A percentile compares a stretch with the other conserved stretches of the same genome.
Evolutionary conservation across 2,329 filamentous ascomycete species (phyloP).

Genomic region (Calcarisporium arbuscula): DNA sequence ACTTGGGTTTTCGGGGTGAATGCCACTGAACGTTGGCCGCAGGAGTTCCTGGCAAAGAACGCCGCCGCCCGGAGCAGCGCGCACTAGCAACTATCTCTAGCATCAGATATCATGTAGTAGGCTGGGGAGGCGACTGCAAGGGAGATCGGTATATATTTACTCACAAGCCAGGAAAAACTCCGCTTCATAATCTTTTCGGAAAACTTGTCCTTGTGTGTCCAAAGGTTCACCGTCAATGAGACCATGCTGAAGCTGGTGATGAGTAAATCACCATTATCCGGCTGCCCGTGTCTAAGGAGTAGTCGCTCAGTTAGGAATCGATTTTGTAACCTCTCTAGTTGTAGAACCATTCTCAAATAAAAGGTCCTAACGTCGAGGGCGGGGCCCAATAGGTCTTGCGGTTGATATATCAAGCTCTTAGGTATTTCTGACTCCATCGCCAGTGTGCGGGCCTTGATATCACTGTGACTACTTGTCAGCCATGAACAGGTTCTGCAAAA

Average conservation of each 20-base stretch:
- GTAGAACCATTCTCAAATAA: constrained; percentile 39
- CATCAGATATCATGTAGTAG: background rate
- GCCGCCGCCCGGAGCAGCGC: constrained; percentile 41
- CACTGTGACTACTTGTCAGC: too few species aligned
- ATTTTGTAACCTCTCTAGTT: constrained; percentile 48
- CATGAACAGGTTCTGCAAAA: too few species aligned
- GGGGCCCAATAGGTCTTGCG: constrained; percentile 29
- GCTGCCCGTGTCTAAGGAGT: constrained; percentile 37
- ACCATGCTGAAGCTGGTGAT: constrained; percentile 42
- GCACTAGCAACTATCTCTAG: constrained; percentile 36
- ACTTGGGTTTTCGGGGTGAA: constrained; percentile 23
- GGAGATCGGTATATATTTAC: constrained; percentile 8
- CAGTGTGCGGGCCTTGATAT: constrained; percentile 28
- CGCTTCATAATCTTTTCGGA: constrained; percentile 38
- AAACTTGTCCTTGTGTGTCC: constrained; percentile 43
- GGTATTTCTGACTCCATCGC: constrained; percentile 28
- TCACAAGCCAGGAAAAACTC: too few species aligned
- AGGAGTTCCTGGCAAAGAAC: constrained; percentile 45
- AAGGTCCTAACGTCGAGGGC: constrained; percentile 22
- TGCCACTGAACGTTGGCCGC: constrained; percentile 30
- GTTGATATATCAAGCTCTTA: constrained; percentile 29
- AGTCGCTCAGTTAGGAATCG: constrained; percentile 53
- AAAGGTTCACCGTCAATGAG: constrained; percentile 37
- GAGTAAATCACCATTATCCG: constrained; percentile 32
- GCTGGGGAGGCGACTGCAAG: background rate